phyloP scores from a whole-genome alignment of 2,329 filamentous ascomycete species.

The Juglanconis juglandina region DNA sequence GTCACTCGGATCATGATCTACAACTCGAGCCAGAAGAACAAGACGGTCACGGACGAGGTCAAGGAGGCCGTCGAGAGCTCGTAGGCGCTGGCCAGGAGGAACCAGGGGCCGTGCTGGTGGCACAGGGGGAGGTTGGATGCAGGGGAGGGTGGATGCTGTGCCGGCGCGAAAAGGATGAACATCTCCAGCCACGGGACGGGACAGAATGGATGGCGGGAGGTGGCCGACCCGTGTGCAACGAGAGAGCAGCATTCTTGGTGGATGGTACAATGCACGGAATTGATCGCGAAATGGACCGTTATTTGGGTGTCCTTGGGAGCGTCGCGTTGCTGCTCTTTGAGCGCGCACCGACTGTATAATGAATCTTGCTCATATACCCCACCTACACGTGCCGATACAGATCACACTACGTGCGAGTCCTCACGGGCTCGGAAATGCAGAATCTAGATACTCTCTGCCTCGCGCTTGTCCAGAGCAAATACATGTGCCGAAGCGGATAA shows the following conservation, averaged over 20 bases:
- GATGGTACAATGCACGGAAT: not conserved
- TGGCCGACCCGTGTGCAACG: not conserved
- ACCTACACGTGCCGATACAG: too few relatives aligned
- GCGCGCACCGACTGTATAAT: not conserved
- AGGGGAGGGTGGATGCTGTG: not conserved
- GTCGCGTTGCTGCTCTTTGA: not conserved
- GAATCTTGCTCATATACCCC: not conserved
- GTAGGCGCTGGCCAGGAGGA: not conserved
- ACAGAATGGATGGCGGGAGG: not conserved
- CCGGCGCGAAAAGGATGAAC: not conserved
- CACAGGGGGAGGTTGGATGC: not conserved
- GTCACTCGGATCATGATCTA: slow-evolving; percentile 70
- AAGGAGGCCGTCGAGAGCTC: slow-evolving; percentile 34
- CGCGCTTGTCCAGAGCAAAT: too few relatives aligned
- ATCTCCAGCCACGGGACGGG: not conserved
- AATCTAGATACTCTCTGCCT: too few relatives aligned
- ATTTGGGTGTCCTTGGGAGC: not conserved
- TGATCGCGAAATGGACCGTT: not conserved
- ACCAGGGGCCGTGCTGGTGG: not conserved
- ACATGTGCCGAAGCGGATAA: not conserved
- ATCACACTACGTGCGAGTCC: too few relatives aligned
- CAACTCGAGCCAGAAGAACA: slow-evolving; percentile 57
- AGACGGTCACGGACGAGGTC: slow-evolving; percentile 25
- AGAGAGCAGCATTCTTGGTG: not conserved
- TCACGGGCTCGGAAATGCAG: too few relatives aligned